A percentile compares a stretch with the other conserved stretches of the same genome.
phyloP scores from a whole-genome alignment of 768 basidiomycete species.

The Leccinum boreale region DNA sequence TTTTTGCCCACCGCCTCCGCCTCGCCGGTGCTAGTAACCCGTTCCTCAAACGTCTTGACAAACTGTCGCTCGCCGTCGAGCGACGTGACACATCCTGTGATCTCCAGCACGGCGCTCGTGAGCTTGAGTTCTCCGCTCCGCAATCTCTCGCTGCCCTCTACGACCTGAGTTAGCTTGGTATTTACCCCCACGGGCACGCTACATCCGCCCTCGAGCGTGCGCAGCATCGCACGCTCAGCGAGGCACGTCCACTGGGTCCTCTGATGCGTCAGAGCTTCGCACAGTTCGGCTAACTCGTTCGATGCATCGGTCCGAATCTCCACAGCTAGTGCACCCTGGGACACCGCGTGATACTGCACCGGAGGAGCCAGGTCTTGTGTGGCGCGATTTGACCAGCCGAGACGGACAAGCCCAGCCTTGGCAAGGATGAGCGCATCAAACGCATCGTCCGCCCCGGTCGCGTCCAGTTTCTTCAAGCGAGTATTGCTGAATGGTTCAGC shows the following conservation, averaged over 20 bases:
- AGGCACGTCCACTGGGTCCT: slow-evolving; percentile 72
- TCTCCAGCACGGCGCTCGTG: slow-evolving; percentile 43
- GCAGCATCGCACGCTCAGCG: slow-evolving; percentile 85
- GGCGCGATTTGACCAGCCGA: slow-evolving; percentile 71
- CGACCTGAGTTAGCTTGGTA: slow-evolving; percentile 41
- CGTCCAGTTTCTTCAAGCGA: slow-evolving; percentile 88
- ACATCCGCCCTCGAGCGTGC: slow-evolving; percentile 94
- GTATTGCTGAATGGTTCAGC: slow-evolving; percentile 64
- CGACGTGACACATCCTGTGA: slow-evolving; percentile 84
- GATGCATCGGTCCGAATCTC: slow-evolving; percentile 75
- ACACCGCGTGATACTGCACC: slow-evolving; percentile 81
- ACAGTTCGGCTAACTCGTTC: slow-evolving; percentile 55
- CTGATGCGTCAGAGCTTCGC: slow-evolving; percentile 69
- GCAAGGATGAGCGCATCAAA: slow-evolving; percentile 92
- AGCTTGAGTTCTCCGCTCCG: slow-evolving; percentile 30
- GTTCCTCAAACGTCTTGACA: slow-evolving; percentile 53
- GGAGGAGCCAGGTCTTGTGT: slow-evolving; percentile 74
- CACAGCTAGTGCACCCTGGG: slow-evolving; percentile 88
- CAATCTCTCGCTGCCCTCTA: slow-evolving; percentile 30
- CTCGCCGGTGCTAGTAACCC: slow-evolving; percentile 50
- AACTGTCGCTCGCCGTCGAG: slow-evolving; percentile 74
- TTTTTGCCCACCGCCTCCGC: slow-evolving; percentile 67
- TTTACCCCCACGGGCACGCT: slow-evolving; percentile 91
- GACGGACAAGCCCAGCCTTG: slow-evolving; percentile 84
- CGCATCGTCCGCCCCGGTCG: slow-evolving; percentile 54